A percentile compares a stretch with the other conserved stretches of the same genome.
phyloP scores from a whole-genome alignment of 2,329 filamentous ascomycete species.

The Decorospora gaudefroyi region DNA sequence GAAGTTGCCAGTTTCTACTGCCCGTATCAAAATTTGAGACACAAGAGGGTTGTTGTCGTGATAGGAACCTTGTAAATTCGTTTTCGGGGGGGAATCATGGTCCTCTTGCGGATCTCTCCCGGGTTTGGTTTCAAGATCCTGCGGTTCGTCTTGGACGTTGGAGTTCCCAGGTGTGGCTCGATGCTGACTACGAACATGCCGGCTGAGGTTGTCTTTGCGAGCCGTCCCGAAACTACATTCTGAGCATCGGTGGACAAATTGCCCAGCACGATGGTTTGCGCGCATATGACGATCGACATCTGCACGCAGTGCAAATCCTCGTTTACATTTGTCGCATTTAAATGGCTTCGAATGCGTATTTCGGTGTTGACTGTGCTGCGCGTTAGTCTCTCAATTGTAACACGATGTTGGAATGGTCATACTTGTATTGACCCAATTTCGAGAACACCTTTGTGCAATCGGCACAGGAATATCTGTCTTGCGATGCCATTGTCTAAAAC shows the following conservation, averaged over 20 bases:
- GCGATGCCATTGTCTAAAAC: too few species aligned
- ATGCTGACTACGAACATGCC: too few species aligned
- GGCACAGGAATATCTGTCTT: too few species aligned
- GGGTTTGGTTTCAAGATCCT: too few species aligned
- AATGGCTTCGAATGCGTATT: slow-evolving; percentile 15
- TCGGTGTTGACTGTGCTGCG: slow-evolving; percentile 7
- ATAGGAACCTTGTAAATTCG: neutral
- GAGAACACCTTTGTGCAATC: too few species aligned
- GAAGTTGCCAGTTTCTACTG: slow-evolving; percentile 11
- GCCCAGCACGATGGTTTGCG: slow-evolving; percentile 12
- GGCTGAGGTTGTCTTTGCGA: slow-evolving; percentile 16
- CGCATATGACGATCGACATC: slow-evolving; percentile 13
- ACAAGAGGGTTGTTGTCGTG: neutral
- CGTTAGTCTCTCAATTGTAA: too few species aligned
- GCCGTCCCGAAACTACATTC: neutral
- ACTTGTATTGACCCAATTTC: too few species aligned
- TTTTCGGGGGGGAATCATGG: neutral
- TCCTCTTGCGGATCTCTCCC: neutral
- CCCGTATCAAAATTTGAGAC: slow-evolving; percentile 3
- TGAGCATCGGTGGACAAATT: slow-evolving; percentile 5
- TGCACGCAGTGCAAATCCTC: slow-evolving; percentile 7
- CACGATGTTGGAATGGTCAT: too few species aligned
- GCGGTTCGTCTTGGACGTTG: too few species aligned
- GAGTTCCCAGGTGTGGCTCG: too few species aligned
- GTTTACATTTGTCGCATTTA: slow-evolving; percentile 1